These are phyloP conservation scores for Fusarium veterinarium DNA, from an alignment of 2,329 filamentous ascomycete species.

Conservation along the genomic window DNA sequence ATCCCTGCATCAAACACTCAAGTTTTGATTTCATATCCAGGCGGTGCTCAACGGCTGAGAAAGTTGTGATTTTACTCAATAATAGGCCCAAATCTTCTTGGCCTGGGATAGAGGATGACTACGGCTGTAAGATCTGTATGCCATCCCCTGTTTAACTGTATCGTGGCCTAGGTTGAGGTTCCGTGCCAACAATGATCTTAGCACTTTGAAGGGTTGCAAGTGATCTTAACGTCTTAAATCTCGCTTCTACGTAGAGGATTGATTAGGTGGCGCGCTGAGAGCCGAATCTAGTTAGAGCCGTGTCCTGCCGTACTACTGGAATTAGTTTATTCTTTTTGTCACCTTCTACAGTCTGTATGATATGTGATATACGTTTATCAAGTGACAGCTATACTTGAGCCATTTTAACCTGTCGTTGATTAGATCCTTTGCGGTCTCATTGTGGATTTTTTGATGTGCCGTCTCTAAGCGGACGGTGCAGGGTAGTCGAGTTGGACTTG, in stretches of 20 bases:
- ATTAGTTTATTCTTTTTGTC: accelerated
- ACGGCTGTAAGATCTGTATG: too few species aligned
- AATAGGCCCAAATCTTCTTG: too few species aligned
- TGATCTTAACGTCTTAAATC: neutral
- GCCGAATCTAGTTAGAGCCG: accelerated
- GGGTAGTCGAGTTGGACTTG: accelerated
- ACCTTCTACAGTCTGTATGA: accelerated
- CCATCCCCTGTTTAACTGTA: too few species aligned
- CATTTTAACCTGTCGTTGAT: accelerated
- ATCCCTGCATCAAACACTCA: too few species aligned
- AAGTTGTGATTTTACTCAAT: too few species aligned
- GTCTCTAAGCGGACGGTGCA: accelerated
- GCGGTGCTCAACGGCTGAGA: too few species aligned
- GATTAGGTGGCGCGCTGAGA: neutral
- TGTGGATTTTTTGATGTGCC: neutral
- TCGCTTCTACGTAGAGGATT: accelerated
- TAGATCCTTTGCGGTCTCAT: neutral
- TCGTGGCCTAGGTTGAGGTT: too few species aligned
- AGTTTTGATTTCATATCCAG: too few species aligned
- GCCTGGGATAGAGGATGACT: too few species aligned
- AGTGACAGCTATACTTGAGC: accelerated
- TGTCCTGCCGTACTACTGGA: accelerated
- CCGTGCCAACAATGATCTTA: too few species aligned
- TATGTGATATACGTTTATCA: accelerated
- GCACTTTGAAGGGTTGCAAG: neutral